These are phyloP conservation scores for Schizosaccharomyces octosporus DNA, from an alignment of 805 yeast species.

Conservation along the genomic window DNA sequence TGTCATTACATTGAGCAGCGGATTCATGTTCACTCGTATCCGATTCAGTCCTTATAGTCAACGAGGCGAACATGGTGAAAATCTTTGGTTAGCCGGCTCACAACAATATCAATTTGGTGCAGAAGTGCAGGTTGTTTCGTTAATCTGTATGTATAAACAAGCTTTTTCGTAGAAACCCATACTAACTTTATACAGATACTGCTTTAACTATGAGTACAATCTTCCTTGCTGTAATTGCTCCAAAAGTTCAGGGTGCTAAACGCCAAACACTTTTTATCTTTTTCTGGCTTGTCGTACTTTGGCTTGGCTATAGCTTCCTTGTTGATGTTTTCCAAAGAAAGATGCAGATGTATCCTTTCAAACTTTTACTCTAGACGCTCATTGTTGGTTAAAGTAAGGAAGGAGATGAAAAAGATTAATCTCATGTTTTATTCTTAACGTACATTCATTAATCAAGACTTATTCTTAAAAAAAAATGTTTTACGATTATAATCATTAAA, in stretches of 20 bases:
- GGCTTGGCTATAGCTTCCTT: conserved; percentile 37
- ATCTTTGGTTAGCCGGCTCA: conserved; percentile 33
- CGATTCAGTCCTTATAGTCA: conserved; percentile 38
- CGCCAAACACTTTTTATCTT: conserved; percentile 27
- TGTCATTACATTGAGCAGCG: conserved; percentile 52
- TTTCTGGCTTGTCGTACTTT: conserved; percentile 21
- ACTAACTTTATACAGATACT: conserved; percentile 25
- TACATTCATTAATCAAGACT: too few relatives aligned
- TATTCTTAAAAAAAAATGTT: too few relatives aligned
- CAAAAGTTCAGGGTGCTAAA: conserved; percentile 22
- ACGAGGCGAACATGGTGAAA: conserved; percentile 17
- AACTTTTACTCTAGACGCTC: neutral
- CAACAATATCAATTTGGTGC: conserved; percentile 60
- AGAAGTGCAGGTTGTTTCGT: conserved; percentile 56
- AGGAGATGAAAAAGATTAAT: too few relatives aligned
- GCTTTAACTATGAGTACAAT: conserved; percentile 35
- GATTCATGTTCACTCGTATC: conserved; percentile 83
- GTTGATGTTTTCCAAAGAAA: conserved; percentile 45
- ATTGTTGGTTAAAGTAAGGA: too few relatives aligned
- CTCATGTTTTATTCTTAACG: too few relatives aligned
- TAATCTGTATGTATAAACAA: neutral
- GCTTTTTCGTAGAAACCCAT: conserved; percentile 18
- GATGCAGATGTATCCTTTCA: conserved; percentile 52
- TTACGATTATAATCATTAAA: too few relatives aligned
- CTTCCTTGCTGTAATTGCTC: conserved; percentile 32